A percentile compares a stretch with the other conserved stretches of the same genome.
phyloP scores from a whole-genome alignment of 345 rosid genomes.

The Ricinus communis region DNA sequence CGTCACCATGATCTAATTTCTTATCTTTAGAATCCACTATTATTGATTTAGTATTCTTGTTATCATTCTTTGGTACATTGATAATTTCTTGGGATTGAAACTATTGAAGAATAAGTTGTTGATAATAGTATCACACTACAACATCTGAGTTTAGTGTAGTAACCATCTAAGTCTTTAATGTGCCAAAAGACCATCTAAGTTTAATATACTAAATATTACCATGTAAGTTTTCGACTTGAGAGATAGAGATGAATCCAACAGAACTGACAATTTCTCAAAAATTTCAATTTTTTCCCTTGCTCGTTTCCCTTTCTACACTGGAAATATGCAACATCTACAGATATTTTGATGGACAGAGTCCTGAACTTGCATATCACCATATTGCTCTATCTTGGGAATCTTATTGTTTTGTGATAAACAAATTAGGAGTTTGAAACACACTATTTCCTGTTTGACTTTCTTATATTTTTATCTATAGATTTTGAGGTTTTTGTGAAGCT shows the following conservation, averaged over 20 bases:
- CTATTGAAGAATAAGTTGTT: too few species aligned
- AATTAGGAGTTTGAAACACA: too few species aligned
- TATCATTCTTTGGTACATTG: background rate
- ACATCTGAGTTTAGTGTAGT: too few species aligned
- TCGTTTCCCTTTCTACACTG: background rate
- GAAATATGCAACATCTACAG: background rate
- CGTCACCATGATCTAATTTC: background rate
- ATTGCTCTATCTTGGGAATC: background rate
- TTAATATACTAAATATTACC: background rate
- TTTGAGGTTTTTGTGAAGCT: constrained; percentile 1
- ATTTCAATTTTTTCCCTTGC: background rate
- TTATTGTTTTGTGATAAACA: too few species aligned
- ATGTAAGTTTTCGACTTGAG: background rate
- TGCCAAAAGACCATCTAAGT: too few species aligned
- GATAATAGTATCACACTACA: too few species aligned
- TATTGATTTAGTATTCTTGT: background rate
- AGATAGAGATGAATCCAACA: background rate
- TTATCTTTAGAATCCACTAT: background rate
- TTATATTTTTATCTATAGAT: background rate
- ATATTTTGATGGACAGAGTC: background rate
- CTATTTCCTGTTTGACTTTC: background rate
- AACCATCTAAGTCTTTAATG: too few species aligned
- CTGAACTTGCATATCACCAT: background rate
- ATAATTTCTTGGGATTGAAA: too few species aligned
- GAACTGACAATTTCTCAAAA: too few species aligned